Evolutionary conservation across 768 basidiomycete species (phyloP).

Genomic region (Mycena crocata): DNA sequence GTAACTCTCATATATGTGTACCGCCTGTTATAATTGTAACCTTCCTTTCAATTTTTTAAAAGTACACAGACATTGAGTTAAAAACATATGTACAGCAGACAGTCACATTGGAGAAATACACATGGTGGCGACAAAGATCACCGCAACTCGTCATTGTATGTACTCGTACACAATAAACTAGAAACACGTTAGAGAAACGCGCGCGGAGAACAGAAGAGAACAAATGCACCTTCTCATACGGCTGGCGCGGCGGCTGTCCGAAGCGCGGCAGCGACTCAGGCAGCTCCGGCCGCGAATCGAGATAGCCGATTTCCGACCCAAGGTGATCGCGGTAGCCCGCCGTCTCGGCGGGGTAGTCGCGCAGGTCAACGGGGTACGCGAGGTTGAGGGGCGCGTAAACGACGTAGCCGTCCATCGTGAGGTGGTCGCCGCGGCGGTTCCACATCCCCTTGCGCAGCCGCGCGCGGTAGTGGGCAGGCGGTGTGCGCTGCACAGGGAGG

Average conservation of each 20-base stretch:
- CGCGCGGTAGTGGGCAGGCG: slow-evolving; percentile 43
- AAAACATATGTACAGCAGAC: slow-evolving; percentile 20
- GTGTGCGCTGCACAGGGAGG: slow-evolving; percentile 33
- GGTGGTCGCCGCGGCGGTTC: slow-evolving; percentile 83
- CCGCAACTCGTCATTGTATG: slow-evolving; percentile 31
- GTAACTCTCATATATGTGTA: slow-evolving; percentile 2
- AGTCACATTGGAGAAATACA: slow-evolving; percentile 24
- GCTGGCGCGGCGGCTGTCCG: slow-evolving; percentile 63
- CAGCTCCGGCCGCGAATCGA: slow-evolving; percentile 61
- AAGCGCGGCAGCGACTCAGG: slow-evolving; percentile 69
- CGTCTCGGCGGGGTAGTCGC: slow-evolving; percentile 65
- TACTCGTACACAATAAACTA: slow-evolving; percentile 58
- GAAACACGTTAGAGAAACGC: slow-evolving; percentile 15
- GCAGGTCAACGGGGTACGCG: slow-evolving; percentile 72
- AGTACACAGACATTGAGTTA: slow-evolving; percentile 22
- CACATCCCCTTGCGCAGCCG: slow-evolving; percentile 70
- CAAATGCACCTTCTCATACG: slow-evolving; percentile 65
- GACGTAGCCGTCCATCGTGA: slow-evolving; percentile 64
- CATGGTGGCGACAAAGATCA: slow-evolving; percentile 14
- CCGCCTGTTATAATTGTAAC: neutral
- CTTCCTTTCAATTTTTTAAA: slow-evolving; percentile 2
- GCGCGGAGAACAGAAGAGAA: slow-evolving; percentile 1
- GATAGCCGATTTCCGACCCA: slow-evolving; percentile 55
- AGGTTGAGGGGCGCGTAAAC: slow-evolving; percentile 72
- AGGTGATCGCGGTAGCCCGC: slow-evolving; percentile 69